Conservation (phyloP, 192 early-diverging fungal genomes). For the Coemansia sp. region DNA sequence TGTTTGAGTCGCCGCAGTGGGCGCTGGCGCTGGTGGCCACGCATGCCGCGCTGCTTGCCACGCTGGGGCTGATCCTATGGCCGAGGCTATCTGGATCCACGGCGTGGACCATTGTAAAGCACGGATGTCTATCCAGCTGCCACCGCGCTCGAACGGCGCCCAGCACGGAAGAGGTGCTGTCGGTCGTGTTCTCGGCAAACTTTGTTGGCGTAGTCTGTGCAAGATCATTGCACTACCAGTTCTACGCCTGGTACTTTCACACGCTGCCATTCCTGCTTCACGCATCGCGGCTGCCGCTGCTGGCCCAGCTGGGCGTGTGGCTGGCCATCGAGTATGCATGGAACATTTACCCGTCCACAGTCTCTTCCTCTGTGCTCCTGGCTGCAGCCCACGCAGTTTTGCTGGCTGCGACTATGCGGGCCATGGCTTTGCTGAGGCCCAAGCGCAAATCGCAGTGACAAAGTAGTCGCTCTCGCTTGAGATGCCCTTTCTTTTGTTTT, state of each 20-base stretch:
- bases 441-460: background rate
- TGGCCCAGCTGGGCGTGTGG: conserved; percentile 17
- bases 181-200: conserved; percentile 77
- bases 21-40: conserved; percentile 57
- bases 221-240: conserved; percentile 92
- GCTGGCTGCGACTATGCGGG: conserved; percentile 50
- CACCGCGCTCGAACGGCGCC: background rate
- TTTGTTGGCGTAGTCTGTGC: conserved; percentile 89
- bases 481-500: background rate
- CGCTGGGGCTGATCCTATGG: conserved; percentile 62
- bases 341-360: conserved; percentile 87
- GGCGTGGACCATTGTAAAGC: conserved; percentile 6
- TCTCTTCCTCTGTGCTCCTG: conserved; percentile 49
- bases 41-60: conserved; percentile 61
- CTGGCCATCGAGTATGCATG: conserved; percentile 70
- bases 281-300: conserved; percentile 13
- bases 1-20: conserved; percentile 65
- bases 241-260: conserved; percentile 93
- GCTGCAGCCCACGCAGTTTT: conserved; percentile 59
- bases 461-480: background rate
- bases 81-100: conserved; percentile 22
- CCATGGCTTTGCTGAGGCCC: background rate
- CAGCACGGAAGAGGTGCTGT: conserved; percentile 11
- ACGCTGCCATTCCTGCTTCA: conserved; percentile 79
- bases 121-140: conserved; percentile 5